Percentiles rank a stretch among this genome's conserved stretches.
These are phyloP conservation scores for Ailanthus altissimus DNA, from an alignment of 345 rosid species.

Conservation along the genomic window DNA sequence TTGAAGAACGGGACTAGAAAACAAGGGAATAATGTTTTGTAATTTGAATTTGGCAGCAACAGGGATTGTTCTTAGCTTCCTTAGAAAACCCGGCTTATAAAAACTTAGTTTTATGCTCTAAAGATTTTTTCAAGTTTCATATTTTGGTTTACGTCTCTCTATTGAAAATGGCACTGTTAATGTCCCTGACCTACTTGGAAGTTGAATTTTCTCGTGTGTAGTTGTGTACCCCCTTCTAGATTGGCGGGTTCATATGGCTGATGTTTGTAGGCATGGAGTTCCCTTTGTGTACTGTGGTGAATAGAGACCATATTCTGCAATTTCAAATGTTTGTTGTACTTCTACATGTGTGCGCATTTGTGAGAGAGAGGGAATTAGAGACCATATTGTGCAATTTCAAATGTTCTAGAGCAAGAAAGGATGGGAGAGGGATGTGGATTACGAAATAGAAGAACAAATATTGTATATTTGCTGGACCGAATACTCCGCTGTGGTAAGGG, in stretches of 20 bases:
- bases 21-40: not conserved
- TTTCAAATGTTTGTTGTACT: not conserved
- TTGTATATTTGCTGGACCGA: not conserved
- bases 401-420: not conserved
- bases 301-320: no score
- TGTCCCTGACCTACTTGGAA: not conserved
- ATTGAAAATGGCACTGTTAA: not conserved
- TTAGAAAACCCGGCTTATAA: not conserved
- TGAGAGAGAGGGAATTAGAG: not conserved
- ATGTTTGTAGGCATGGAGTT: not conserved
- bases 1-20: not conserved
- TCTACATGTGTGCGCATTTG: not conserved
- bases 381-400: not conserved
- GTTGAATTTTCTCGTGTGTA: not conserved
- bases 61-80: not conserved
- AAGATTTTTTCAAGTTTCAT: not conserved
- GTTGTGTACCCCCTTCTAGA: not conserved
- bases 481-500: not conserved
- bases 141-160: not conserved
- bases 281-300: not conserved
- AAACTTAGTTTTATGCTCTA: not conserved
- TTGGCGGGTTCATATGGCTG: not conserved
- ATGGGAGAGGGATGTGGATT: not conserved
- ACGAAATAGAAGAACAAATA: not conserved
- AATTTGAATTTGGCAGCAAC: not conserved